Evolutionary conservation across 441 rosid species (phyloP).

Genomic region (Arabidopsis lyrata): DNA sequence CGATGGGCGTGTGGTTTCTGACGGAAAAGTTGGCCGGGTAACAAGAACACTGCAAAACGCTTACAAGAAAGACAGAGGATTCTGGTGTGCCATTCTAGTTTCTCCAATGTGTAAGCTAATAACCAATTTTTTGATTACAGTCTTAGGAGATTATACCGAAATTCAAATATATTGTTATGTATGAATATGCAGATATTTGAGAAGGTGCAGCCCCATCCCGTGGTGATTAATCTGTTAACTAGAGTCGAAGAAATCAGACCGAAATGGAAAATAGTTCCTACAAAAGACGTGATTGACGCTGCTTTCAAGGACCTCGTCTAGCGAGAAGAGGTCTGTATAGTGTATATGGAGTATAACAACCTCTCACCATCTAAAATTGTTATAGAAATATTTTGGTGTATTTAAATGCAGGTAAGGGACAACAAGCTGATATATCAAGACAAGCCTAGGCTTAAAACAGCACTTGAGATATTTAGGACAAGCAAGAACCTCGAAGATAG

Average conservation of each 20-base stretch:
- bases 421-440: slow-evolving; percentile 96
- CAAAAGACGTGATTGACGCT: slow-evolving; percentile 83
- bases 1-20: slow-evolving; percentile 70
- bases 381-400: neutral
- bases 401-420: slow-evolving; percentile 68
- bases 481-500: slow-evolving; percentile 86
- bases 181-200: slow-evolving; percentile 81
- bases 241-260: slow-evolving; percentile 87
- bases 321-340: slow-evolving; percentile 70
- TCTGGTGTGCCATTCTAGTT: slow-evolving; percentile 77
- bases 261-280: slow-evolving; percentile 97
- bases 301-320: slow-evolving; percentile 88
- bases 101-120: slow-evolving; percentile 98
- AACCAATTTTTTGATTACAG: neutral
- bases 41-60: slow-evolving; percentile 65
- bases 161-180: neutral
- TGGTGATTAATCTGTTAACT: slow-evolving; percentile 76
- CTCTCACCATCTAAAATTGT: slow-evolving; percentile 5
- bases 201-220: slow-evolving; percentile 90
- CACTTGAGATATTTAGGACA: slow-evolving; percentile 88
- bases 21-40: slow-evolving; percentile 74
- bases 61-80: slow-evolving; percentile 64
- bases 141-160: neutral
- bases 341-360: neutral
- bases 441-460: slow-evolving; percentile 93